Evolutionary conservation across 2,329 filamentous ascomycete species (phyloP).

Genomic region (Aspergillus pseudoterreus): DNA sequence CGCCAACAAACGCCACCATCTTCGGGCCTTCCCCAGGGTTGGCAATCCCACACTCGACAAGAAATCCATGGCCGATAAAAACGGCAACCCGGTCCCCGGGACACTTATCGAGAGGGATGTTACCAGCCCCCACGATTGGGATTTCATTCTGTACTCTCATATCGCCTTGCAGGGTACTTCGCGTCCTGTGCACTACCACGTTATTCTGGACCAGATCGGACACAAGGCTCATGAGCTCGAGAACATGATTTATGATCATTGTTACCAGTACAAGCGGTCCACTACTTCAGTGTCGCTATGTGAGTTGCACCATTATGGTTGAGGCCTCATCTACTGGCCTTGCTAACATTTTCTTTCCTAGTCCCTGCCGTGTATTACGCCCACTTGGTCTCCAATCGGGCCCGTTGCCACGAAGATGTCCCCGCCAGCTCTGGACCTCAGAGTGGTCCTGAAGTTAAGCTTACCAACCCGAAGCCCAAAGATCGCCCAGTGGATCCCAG

Average conservation of each 20-base stretch:
- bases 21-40: conserved; percentile 79
- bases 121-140: conserved; percentile 87
- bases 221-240: conserved; percentile 68
- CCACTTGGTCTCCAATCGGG: conserved; percentile 79
- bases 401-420: conserved; percentile 66
- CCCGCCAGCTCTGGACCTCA: conserved; percentile 37
- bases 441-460: conserved; percentile 35
- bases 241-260: conserved; percentile 89
- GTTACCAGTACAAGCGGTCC: conserved; percentile 86
- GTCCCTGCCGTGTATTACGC: conserved; percentile 92
- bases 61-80: conserved; percentile 57
- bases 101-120: conserved; percentile 84
- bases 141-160: conserved; percentile 73
- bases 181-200: conserved; percentile 86
- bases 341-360: conserved; percentile 14
- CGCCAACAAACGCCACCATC: conserved; percentile 89
- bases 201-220: conserved; percentile 76
- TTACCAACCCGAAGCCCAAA: conserved; percentile 25
- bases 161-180: conserved; percentile 90
- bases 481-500: conserved; percentile 28
- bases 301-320: conserved; percentile 18
- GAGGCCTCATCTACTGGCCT: background rate
- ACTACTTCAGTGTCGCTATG: conserved; percentile 86
- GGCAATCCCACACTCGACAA: conserved; percentile 36
- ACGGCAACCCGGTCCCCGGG: conserved; percentile 79